Conservation (phyloP, 106 monocot species). For the Agapanthus africanus region DNA sequence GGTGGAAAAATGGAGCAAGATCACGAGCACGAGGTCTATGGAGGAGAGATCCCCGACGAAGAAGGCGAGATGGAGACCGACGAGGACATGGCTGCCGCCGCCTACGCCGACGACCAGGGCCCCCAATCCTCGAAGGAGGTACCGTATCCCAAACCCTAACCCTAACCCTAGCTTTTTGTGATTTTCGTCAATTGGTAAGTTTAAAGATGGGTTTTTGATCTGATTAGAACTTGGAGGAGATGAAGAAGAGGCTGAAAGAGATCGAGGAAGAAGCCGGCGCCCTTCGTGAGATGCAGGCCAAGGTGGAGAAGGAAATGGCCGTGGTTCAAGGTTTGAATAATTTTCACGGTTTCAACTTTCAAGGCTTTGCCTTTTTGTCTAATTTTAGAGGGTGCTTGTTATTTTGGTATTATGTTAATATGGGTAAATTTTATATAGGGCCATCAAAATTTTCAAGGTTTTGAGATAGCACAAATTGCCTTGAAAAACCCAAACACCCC, state of each 20-base stretch:
- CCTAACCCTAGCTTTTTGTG: neutral
- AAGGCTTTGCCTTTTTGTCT: too few relatives aligned
- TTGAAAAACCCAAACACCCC: too few relatives aligned
- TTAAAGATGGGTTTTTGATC: neutral
- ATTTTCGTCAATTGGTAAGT: neutral
- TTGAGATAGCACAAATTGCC: too few relatives aligned
- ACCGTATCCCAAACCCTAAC: neutral
- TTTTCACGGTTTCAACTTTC: too few relatives aligned
- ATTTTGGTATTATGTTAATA: too few relatives aligned
- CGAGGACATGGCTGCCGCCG: neutral
- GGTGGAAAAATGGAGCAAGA: constrained; percentile 2
- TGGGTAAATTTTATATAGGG: too few relatives aligned
- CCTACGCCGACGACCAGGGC: constrained; percentile 6
- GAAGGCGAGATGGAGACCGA: constrained; percentile 10
- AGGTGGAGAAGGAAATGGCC: constrained; percentile 74
- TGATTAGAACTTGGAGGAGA: constrained; percentile 39
- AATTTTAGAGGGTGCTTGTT: too few relatives aligned
- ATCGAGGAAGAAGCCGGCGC: constrained; percentile 67
- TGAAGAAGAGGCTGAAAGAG: constrained; percentile 64
- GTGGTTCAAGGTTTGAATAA: constrained; percentile 31
- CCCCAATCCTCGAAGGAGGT: constrained; percentile 14
- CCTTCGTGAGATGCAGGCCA: constrained; percentile 71
- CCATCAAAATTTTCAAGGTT: too few relatives aligned
- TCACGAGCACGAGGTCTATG: constrained; percentile 27
- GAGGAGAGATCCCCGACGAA: constrained; percentile 27